Base-by-base conservation (phyloP, 2,329 filamentous ascomycete species). In the Cadophora sp. region DNA sequence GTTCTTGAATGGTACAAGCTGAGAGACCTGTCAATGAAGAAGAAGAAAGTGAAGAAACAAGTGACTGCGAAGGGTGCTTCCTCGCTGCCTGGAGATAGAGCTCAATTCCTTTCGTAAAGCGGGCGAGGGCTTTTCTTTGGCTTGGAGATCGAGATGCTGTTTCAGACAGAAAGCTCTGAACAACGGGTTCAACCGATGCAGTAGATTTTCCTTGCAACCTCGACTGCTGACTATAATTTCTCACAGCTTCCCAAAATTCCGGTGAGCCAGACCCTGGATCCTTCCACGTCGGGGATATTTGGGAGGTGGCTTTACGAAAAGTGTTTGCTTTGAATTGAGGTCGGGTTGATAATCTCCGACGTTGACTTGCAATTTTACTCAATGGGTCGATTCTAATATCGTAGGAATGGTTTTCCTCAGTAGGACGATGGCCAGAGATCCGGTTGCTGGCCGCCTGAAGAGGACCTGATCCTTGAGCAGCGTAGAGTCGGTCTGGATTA, bases 1-100 rank as follows among this genome's bases (percentile, higher is more conserved):
- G 77, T 34, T 83, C 84, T 29, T 82, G 80, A 22, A 89, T 80
- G 1, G 87, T 88, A 68, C 83, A 81, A 4, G 69, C 56, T 83
- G 77, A 51, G 82, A 87, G 60, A 16, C 67, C 73, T 12, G 79
- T 79, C 11, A 65, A 51, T 40, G 71, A 73, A 60, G 66, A 66
- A 16, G 75, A 70, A 26, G 70, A 29, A 16, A 72, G 68, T 26
- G 75, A 72, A 24, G 70, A 40, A 19, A 72, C 43, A 19, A 80
- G 71, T 0, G 79, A 79, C 31, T 77, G 68, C 65, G 80, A 83
- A 0, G 80, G 80, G 43, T 79, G 76, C 12, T 77, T 77, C 24
- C 76, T 78, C 12, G 80, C 77, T 4, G 78, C 78, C 55, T 83
- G 73, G 3, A 79, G 78, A 72, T 83, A 82, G 31, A 80, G 79